Percentiles rank a stretch among this genome's conserved stretches.
Conservation (phyloP, 1,139 yeast species). For the Spencermartinsiella ligniputridi region DNA sequence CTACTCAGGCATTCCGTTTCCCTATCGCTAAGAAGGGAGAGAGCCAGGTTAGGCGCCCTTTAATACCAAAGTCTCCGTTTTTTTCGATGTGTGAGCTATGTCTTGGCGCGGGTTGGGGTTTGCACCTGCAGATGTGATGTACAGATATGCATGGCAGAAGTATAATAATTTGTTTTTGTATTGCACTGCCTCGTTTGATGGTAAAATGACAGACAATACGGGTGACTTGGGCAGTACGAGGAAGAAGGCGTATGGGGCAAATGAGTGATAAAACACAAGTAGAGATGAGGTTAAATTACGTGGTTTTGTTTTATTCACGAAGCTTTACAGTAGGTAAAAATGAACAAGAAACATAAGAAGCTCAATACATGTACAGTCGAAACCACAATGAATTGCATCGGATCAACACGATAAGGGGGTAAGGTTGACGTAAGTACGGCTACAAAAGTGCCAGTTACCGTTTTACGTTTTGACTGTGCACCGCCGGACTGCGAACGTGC, state of each 20-base stretch:
- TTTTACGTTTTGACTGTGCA: too few relatives aligned
- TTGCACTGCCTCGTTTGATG: neutral
- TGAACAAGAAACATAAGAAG: neutral
- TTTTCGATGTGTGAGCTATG: neutral
- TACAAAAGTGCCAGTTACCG: too few relatives aligned
- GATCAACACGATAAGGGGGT: neutral
- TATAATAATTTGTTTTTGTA: neutral
- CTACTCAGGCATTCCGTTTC: too few relatives aligned
- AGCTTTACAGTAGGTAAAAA: neutral
- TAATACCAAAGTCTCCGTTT: neutral
- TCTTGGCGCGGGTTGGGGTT: slow-evolving; percentile 1
- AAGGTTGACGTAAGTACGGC: slow-evolving; percentile 1
- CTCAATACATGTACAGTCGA: neutral
- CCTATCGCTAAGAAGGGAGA: too few relatives aligned
- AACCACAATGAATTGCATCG: neutral
- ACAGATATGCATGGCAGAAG: neutral
- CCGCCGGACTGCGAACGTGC: too few relatives aligned
- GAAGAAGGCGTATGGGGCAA: neutral
- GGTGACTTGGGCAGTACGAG: neutral
- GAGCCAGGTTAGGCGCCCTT: too few relatives aligned
- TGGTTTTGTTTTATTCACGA: neutral
- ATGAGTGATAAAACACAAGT: neutral
- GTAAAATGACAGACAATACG: neutral
- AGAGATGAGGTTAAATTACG: neutral
- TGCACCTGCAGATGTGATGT: neutral